Evolutionary conservation across 2,329 filamentous ascomycete genomes (phyloP).

Genomic region (Claviceps citrina): DNA sequence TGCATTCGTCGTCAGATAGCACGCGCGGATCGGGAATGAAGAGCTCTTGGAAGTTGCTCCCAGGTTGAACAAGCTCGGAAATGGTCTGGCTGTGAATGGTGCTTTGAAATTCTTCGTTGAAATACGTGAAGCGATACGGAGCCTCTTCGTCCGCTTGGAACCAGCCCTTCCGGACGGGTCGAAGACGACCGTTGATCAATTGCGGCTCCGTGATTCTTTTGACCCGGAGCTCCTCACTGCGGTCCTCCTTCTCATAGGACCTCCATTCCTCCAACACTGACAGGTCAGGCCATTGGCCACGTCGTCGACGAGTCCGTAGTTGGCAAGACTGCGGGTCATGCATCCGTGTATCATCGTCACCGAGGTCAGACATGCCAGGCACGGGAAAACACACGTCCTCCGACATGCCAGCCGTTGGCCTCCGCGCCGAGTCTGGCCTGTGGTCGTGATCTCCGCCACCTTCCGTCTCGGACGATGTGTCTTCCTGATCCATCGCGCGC

Average conservation of each 20-base stretch:
- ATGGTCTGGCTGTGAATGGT: slow-evolving; percentile 95
- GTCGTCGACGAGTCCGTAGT: slow-evolving; percentile 38
- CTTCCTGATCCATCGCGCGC: slow-evolving; percentile 16
- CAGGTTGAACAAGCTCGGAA: slow-evolving; percentile 77
- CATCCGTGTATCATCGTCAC: slow-evolving; percentile 52
- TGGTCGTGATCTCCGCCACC: slow-evolving; percentile 12
- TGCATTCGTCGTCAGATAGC: slow-evolving; percentile 57
- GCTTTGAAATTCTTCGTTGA: slow-evolving; percentile 91
- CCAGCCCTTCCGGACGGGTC: slow-evolving; percentile 69
- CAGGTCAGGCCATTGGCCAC: slow-evolving; percentile 74
- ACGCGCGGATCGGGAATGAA: slow-evolving; percentile 78
- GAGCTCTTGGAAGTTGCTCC: slow-evolving; percentile 68
- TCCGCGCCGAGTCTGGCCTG: slow-evolving; percentile 18
- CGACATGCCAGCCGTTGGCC: slow-evolving; percentile 50
- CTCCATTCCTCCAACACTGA: slow-evolving; percentile 78
- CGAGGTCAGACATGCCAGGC: slow-evolving; percentile 56
- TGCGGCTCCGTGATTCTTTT: slow-evolving; percentile 92
- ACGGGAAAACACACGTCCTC: slow-evolving; percentile 90
- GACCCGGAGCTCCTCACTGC: slow-evolving; percentile 65
- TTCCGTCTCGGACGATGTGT: slow-evolving; percentile 18
- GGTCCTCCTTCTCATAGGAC: slow-evolving; percentile 67
- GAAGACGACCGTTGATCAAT: slow-evolving; percentile 74
- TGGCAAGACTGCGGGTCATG: slow-evolving; percentile 25
- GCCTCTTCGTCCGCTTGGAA: slow-evolving; percentile 76
- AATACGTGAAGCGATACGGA: slow-evolving; percentile 93